Evolutionary conservation across 2,329 filamentous ascomycete genomes (phyloP).

Genomic region (Purpureocillium takamizusanense): DNA sequence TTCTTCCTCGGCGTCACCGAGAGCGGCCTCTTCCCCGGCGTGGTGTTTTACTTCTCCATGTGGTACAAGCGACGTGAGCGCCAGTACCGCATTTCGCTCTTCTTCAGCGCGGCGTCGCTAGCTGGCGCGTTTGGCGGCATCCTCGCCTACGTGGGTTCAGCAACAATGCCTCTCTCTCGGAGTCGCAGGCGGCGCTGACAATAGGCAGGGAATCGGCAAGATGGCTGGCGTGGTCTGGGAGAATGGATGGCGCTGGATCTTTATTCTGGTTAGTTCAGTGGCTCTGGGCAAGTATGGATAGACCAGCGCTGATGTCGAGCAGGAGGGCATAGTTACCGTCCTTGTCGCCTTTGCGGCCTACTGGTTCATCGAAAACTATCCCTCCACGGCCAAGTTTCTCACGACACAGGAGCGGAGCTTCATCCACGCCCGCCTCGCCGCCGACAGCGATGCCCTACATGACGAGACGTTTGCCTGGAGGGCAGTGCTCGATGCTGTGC

Average conservation of each 20-base stretch:
- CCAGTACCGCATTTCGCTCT: constrained; percentile 45
- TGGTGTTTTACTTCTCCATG: constrained; percentile 42
- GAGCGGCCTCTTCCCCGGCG: constrained; percentile 41
- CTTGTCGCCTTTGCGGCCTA: constrained; percentile 39
- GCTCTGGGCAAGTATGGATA: neutral
- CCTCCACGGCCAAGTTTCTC: constrained; percentile 49
- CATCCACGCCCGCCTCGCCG: constrained; percentile 53
- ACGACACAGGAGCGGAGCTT: constrained; percentile 42
- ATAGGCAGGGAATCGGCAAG: constrained; percentile 38
- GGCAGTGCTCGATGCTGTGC: constrained; percentile 53
- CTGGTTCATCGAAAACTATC: constrained; percentile 60
- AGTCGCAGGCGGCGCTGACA: neutral
- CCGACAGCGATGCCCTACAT: constrained; percentile 57
- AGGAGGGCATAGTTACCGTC: constrained; percentile 48
- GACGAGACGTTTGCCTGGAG: constrained; percentile 62
- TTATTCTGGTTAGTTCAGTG: constrained; percentile 39
- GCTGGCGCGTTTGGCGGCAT: constrained; percentile 50
- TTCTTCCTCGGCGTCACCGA: constrained; percentile 49
- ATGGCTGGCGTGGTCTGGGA: constrained; percentile 43
- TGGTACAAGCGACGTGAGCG: constrained; percentile 47
- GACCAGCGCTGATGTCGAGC: constrained; percentile 23
- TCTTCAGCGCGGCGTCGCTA: constrained; percentile 45
- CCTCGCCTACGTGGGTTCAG: constrained; percentile 39
- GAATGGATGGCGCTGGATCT: constrained; percentile 50
- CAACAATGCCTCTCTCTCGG: too few species aligned